Percentiles rank a stretch among this genome's conserved stretches.
phyloP scores from a whole-genome alignment of 2,329 filamentous ascomycete genomes.

The Fusarium sp. region DNA sequence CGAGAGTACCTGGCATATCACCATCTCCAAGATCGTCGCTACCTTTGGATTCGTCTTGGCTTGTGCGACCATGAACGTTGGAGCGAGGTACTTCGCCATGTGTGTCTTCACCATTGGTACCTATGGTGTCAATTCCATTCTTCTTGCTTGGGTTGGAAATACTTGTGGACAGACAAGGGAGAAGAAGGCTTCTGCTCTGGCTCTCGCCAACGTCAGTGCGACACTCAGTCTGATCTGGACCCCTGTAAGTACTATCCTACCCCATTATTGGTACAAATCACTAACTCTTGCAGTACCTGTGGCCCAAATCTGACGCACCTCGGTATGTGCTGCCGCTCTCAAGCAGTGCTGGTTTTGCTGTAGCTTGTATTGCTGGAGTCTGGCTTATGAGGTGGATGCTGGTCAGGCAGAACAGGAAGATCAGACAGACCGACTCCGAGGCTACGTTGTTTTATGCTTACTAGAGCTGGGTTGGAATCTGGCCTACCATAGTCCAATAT shows the following conservation, averaged over 20 bases:
- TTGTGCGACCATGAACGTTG: constrained; percentile 44
- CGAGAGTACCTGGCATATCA: constrained; percentile 35
- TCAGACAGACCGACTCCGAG: constrained; percentile 41
- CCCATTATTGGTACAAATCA: rapidly evolving
- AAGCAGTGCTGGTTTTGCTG: constrained; percentile 44
- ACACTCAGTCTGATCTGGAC: constrained; percentile 41
- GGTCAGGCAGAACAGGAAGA: constrained; percentile 43
- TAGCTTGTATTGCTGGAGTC: constrained; percentile 49
- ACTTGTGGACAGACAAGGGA: constrained; percentile 60
- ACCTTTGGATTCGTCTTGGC: constrained; percentile 45
- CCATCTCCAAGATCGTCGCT: constrained; percentile 53
- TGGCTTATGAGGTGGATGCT: constrained; percentile 47
- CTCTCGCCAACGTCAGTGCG: constrained; percentile 41
- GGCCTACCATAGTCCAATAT: not conserved
- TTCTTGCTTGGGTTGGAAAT: constrained; percentile 57
- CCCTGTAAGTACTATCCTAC: constrained; percentile 6
- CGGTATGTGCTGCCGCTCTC: constrained; percentile 38
- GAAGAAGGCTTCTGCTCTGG: constrained; percentile 60
- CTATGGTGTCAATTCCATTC: constrained; percentile 56
- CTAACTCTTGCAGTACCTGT: constrained; percentile 29
- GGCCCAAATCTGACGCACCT: constrained; percentile 38
- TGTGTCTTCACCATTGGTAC: constrained; percentile 54
- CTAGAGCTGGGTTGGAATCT: not conserved
- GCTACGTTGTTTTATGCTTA: constrained; percentile 42
- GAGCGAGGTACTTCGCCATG: constrained; percentile 47